Base-by-base conservation (phyloP, 352 stramenopile species). In the Phytophthora agathidicida region DNA sequence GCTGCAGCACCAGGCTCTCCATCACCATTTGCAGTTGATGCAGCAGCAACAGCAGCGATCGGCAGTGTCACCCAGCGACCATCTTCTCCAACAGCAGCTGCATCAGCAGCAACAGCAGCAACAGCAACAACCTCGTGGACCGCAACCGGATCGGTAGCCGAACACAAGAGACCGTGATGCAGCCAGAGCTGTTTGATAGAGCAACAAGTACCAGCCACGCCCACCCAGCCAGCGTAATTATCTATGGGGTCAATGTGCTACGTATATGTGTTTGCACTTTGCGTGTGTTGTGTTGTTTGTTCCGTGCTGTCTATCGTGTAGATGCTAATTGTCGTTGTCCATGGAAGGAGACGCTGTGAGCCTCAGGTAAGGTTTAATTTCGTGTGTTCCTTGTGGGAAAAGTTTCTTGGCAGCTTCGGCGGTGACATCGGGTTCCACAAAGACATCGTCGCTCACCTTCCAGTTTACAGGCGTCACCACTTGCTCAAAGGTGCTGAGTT, bases 361-460 rank as follows among this genome's bases (percentile, higher is more conserved):
- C 44, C 83, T 78, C 24, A 88, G 59, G 55, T 93, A 95, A 10
- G 78, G 67, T 54, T 89, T 92, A 62, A 94, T 89, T 56, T 92
- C 83, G 67, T 93, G 83, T 45, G 88, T 87, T 36, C 85, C 85
- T 44, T 91, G 76, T 19, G 83, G 80, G 33, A 94, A 94, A 24
- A 94, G 62, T 63, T 82, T 77, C 63, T 89, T 91, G 56, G 83
- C 83, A n/a, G 78, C 78, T 32, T 86, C 77, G 10, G 38, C 68
- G 10, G 68, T 66, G 30, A 94, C 47, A 30, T 86, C 74, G 4
- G 85, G 85, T 38, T 91, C 81, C n/a, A 94, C 62, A 33, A 94
- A 93, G 31, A 94, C 85, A 41, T 94, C 85, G 38, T 94, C 85
- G 55, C 84, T 93, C 53, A 91, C 68, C 45, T 91, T 93, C 85